Evolutionary conservation across 176 grass and related monocot genomes (phyloP), one percentile per base, ranked within the genome.

Genomic region (Carex littledalei): DNA sequence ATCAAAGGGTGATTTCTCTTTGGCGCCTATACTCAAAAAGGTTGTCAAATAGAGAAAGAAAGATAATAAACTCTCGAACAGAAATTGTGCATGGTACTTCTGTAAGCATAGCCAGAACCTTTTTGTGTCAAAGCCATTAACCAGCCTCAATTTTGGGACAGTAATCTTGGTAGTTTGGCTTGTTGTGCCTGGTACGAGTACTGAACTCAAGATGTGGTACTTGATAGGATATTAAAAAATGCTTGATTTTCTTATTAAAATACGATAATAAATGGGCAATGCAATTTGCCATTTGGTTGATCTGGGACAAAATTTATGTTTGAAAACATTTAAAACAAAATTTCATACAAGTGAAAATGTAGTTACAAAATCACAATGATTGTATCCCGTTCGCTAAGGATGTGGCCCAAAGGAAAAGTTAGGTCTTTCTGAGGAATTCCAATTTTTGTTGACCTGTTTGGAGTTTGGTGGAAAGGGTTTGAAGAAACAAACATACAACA

Each of bases 1-100:
- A 99, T 92, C 87, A 99, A 88, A 13, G 96, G 93, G 84, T 99
- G 96, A 82, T 99, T 95, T 81, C 96, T 92, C 90, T 90, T 94
- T 8, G 96, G 93, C 56, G 91, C 90, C 96, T 99, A 85, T 81
- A 73, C 55, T 24, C 70, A 87, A 18, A 81, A 85, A 60, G 5
- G 61, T 65, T 68, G 58, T 56, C 26, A 78, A 31, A 57, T 56
- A 78, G 14, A 57, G 5, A 52, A 18, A 50, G 21, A 72, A 72
- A 18, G 37, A 41, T 32, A 17, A 57, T 34, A 34, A 18, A 57
- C 34, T 78, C 74, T 32, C 2, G 13, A 29, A 29, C 20, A 54
- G 49, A 21, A 76, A 54, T 3, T 29, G 12, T 76, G 47, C 20
- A 76, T 53, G 65, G 31, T 76, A 52, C 12, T 75, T 72, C 11